Conservation (phyloP, 331 rosid genomes). For the Phaseolus coccineus region DNA sequence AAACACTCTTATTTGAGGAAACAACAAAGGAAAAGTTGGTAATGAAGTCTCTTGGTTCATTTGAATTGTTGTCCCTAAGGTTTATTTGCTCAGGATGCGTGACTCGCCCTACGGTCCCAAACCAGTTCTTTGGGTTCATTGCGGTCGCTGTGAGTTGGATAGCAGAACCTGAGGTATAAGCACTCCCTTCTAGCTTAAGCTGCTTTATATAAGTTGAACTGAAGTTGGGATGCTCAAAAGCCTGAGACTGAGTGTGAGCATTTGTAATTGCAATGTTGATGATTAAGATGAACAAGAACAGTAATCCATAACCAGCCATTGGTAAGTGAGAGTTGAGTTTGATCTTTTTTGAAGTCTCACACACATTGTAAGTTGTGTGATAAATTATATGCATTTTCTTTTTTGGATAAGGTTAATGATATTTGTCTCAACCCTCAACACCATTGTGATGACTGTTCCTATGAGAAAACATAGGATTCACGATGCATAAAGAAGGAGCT, state of each 20-base stretch:
- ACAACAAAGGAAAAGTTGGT: conserved; percentile 49
- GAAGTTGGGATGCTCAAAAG: conserved; percentile 29
- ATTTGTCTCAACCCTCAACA: not conserved
- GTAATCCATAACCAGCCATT: conserved; percentile 33
- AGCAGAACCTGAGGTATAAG: not conserved
- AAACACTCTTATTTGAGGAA: not conserved
- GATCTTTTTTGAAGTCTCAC: conserved; percentile 5
- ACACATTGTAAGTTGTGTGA: conserved; percentile 9
- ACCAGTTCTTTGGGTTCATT: not conserved
- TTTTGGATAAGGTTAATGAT: too few relatives aligned
- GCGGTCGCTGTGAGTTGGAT: conserved; percentile 23
- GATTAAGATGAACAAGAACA: conserved; percentile 12
- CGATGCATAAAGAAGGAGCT: not conserved
- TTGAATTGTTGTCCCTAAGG: conserved; percentile 37
- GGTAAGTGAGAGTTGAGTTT: conserved; percentile 2
- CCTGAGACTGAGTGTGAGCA: not conserved
- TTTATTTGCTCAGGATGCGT: not conserved
- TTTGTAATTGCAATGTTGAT: not conserved
- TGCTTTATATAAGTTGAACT: not conserved
- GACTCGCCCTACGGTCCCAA: conserved; percentile 33
- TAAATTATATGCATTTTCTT: not conserved
- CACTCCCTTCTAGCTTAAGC: conserved; percentile 25
- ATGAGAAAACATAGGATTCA: not conserved
- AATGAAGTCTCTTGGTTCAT: conserved; percentile 30
- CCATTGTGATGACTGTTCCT: not conserved